Evolutionary conservation across 208 protist genomes (phyloP).

Genomic region (Leishmania turanica): DNA sequence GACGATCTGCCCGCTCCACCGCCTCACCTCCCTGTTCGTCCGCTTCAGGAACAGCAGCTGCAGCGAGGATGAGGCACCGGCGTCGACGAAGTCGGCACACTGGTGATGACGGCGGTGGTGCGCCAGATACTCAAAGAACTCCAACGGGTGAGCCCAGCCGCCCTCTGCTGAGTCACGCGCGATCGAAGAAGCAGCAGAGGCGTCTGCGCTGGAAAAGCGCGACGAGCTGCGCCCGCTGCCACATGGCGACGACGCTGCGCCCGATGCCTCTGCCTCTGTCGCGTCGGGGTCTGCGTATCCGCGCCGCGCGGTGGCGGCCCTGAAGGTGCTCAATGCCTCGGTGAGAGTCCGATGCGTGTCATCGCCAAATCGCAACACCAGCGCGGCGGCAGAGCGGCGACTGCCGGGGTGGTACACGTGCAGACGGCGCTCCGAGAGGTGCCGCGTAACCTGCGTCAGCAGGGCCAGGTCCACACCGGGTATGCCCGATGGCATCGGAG

Average conservation of each 20-base stretch:
- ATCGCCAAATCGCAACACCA: constrained; percentile 76
- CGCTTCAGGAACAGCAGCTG: constrained; percentile 75
- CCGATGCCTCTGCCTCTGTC: neutral
- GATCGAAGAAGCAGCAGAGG: neutral
- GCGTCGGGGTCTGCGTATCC: neutral
- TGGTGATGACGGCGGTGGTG: neutral
- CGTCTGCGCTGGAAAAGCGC: neutral
- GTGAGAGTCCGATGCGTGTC: constrained; percentile 34
- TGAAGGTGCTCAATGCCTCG: neutral
- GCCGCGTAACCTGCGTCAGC: constrained; percentile 36
- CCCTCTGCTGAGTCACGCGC: neutral
- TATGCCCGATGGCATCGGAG: constrained; percentile 23
- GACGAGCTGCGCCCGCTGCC: neutral
- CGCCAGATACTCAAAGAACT: neutral
- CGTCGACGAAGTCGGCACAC: constrained; percentile 6
- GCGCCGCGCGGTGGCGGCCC: neutral
- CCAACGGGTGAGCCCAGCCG: neutral
- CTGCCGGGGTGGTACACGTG: constrained; percentile 55
- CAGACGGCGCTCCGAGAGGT: constrained; percentile 45
- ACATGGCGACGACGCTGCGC: neutral
- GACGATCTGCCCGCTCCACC: constrained; percentile 75
- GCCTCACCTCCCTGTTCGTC: constrained; percentile 38
- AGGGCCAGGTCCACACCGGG: constrained; percentile 58
- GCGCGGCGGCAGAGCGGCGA: constrained; percentile 46
- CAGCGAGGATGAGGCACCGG: constrained; percentile 37